Evolutionary conservation across 2,329 filamentous ascomycete species (phyloP), one percentile per base, ranked within the genome.

Genomic region (Laburnicola sp.): DNA sequence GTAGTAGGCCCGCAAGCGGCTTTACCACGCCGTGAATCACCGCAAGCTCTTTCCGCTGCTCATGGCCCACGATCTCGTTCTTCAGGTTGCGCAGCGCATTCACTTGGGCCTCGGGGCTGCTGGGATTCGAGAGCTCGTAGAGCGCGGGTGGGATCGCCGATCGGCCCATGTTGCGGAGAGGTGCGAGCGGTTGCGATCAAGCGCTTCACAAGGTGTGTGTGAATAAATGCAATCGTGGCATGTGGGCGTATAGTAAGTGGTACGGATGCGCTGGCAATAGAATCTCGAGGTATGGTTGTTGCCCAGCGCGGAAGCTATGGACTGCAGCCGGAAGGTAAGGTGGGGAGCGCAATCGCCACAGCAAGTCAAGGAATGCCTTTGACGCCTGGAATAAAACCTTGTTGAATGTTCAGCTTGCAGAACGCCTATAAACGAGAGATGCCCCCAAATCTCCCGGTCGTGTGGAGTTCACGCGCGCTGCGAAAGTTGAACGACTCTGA

Each of bases 41-140:
- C 78, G 87, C 92, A 50, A 84, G 75, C 73, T 93, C 87, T 74
- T 99, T 99, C 71, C 87, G 86, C 71, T 93, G 86, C 30, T 88
- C 82, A 72, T 97, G 91, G 23, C 94, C 94, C 53, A 96, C 85
- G 41, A 96, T 82, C 57, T 94, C 88, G 72, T 96, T 94, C 77
- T 96, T 97, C 27, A 99, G 77, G 36, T 80, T 78, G 58, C 86
- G 84, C 38, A 97, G 79, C 43, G 86, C 82, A 25, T 79, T 76
- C 35, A 78, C 66, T 54, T 77, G 76, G n/a, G 72, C 68, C 43
- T 72, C 65, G 31, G 66, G 62, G 8, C 65, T 64, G 30, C 62
- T 68, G n/a, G 73, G 70, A 37, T 66, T 70, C 31, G 65, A 65
- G 25, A 75, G 70, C 63, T 75, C 73, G 30, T 59, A 54, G 54